These are phyloP conservation scores for Phaeoacremonium minimum DNA, from an alignment of 2,329 filamentous ascomycete species.

Conservation along the genomic window DNA sequence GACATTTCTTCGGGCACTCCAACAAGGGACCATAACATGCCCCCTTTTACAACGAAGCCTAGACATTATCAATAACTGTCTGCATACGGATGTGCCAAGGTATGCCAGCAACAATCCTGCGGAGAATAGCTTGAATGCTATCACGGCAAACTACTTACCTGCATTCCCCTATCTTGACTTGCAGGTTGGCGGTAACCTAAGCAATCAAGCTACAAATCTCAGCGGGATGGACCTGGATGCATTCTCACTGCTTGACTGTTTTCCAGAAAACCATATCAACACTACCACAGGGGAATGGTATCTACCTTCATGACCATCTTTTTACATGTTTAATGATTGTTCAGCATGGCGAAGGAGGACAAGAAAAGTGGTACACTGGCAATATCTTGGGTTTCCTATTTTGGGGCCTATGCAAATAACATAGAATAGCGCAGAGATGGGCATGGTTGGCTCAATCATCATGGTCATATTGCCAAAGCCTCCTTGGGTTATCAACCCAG, in stretches of 20 bases:
- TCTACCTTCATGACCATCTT: not conserved
- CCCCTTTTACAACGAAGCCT: slow-evolving; percentile 21
- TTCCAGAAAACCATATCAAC: slow-evolving; percentile 12
- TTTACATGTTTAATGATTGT: too few relatives aligned
- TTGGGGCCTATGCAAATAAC: not conserved
- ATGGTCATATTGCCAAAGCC: slow-evolving; percentile 12
- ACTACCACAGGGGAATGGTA: slow-evolving; percentile 2
- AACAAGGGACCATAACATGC: slow-evolving; percentile 16
- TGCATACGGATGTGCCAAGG: not conserved
- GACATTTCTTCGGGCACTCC: slow-evolving; percentile 20
- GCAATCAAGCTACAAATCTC: slow-evolving; percentile 2
- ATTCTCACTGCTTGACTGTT: slow-evolving; percentile 13
- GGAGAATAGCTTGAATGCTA: not conserved
- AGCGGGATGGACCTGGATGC: slow-evolving; percentile 11
- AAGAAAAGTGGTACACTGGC: too few relatives aligned
- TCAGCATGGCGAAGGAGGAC: too few relatives aligned
- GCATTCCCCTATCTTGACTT: slow-evolving; percentile 13
- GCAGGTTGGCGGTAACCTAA: not conserved
- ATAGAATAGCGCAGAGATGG: too few relatives aligned
- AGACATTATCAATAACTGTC: slow-evolving; percentile 20
- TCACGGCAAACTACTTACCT: slow-evolving; percentile 10
- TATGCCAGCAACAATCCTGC: not conserved
- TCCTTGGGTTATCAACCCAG: slow-evolving; percentile 16
- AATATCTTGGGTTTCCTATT: slow-evolving; percentile 1
- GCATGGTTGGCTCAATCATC: slow-evolving; percentile 1